These are phyloP conservation scores for Yarrowia deformans DNA, from an alignment of 805 yeast genomes.

Conservation along the genomic window DNA sequence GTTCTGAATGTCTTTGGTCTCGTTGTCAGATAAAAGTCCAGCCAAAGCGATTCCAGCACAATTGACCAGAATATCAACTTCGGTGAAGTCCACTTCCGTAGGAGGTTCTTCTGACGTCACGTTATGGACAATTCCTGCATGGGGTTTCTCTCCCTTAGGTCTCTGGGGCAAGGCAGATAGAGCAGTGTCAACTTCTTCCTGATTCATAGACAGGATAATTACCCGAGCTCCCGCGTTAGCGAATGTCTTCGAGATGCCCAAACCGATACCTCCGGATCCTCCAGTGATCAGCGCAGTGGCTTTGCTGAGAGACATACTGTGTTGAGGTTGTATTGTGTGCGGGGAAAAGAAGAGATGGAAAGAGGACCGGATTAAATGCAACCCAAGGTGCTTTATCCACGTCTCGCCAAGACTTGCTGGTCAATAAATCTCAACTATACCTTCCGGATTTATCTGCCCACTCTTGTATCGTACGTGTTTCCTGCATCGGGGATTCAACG, in stretches of 20 bases:
- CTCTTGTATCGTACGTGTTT: conserved; percentile 7
- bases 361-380: not conserved
- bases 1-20: conserved; percentile 55
- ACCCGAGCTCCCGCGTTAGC: conserved; percentile 61
- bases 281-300: conserved; percentile 59
- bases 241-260: conserved; percentile 60
- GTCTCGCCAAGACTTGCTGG: conserved; percentile 18
- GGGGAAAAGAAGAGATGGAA: not conserved
- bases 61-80: conserved; percentile 60
- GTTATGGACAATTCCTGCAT: conserved; percentile 15
- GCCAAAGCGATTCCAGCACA: conserved; percentile 66
- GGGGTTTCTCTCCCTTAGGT: not conserved
- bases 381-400: not conserved
- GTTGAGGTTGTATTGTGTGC: not conserved
- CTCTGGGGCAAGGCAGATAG: not conserved
- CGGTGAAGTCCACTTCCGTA: not conserved
- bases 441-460: conserved; percentile 10
- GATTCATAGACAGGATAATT: conserved; percentile 60
- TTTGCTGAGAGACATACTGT: conserved; percentile 1
- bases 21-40: conserved; percentile 54
- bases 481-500: conserved; percentile 26
- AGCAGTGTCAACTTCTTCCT: conserved; percentile 48
- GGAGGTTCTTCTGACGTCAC: conserved; percentile 4
- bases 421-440: conserved; percentile 15
- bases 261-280: conserved; percentile 73